Evolutionary conservation across 2,329 filamentous ascomycete species (phyloP), one percentile per base, ranked within the genome.

Genomic region (Aureobasidium subglaciale): DNA sequence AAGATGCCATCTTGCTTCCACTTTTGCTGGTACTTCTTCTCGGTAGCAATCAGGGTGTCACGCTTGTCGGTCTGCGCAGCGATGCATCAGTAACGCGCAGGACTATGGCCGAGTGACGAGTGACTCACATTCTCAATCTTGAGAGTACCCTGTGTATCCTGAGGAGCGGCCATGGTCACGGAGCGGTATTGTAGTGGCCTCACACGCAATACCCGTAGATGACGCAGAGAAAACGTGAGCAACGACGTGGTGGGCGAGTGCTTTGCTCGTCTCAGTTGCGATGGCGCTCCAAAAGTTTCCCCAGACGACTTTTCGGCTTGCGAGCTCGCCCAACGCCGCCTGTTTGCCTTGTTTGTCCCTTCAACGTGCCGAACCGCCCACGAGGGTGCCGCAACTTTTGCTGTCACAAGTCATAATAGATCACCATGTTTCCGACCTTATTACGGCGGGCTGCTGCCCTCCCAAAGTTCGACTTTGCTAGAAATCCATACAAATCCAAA

Each of bases 1-100:
- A 97, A 99, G 63, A 96, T 76, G 61, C 80, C 80, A 63, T 83
- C 77, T 58, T 88, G 78, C 66, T 86, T 82, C 90, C 90, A 95
- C 81, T 85, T 78, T 68, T 85, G 76, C 75, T 97, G 92, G 74
- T 95, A 96, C 69, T 90, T 90, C 76, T 93, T 95, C 76, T 97
- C 92, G 65, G 86, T 81, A 29, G 83, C 83, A 64, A 93, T 85
- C 62, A 95, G 78, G 49, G 85, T 81, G 67, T 95, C 90, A 70
- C 90, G 80, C 75, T 95, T 95, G 66, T 95, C 89, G 35, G 90
- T 95, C 81, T 88, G 65, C 7, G 13, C 16, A 22, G 30, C 67
- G 62, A 38, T 63, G 13, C 2, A n/a, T 52, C 18, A 52, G 48
- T 24, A 53, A 50, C n/a, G 45, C n/a, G 6, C 18, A 5, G 20